phyloP scores from a whole-genome alignment of 352 stramenopile species.

The Peronospora belbahrii region DNA sequence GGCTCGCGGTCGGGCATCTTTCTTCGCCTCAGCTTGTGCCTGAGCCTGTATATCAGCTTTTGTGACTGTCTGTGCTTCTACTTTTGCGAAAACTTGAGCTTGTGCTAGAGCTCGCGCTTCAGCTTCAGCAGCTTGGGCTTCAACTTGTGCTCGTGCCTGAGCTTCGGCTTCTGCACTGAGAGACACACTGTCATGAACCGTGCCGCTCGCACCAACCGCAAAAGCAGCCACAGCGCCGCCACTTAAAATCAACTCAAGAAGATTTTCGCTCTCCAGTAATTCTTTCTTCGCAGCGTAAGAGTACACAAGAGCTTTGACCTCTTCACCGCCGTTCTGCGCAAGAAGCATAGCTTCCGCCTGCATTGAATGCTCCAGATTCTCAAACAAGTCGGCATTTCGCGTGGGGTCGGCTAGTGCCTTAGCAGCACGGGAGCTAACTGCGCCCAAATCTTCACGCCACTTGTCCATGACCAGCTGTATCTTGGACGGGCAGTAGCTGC shows the following conservation, averaged over 20 bases:
- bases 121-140: slow-evolving; percentile 25
- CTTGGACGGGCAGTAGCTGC: slow-evolving; percentile 95
- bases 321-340: slow-evolving; percentile 60
- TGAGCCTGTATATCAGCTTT: slow-evolving; percentile 22
- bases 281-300: slow-evolving; percentile 76
- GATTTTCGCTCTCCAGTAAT: slow-evolving; percentile 55
- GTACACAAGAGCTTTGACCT: slow-evolving; percentile 28
- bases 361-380: slow-evolving; percentile 91
- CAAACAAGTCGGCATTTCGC: slow-evolving; percentile 92
- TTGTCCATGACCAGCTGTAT: slow-evolving; percentile 92
- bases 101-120: slow-evolving; percentile 24
- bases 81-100: slow-evolving; percentile 17
- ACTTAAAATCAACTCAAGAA: slow-evolving; percentile 43
- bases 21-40: slow-evolving; percentile 21
- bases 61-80: slow-evolving; percentile 18
- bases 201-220: slow-evolving; percentile 4
- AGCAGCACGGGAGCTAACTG: slow-evolving; percentile 85
- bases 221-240: slow-evolving; percentile 11
- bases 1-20: background rate
- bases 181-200: slow-evolving; percentile 11
- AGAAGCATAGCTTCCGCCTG: slow-evolving; percentile 92
- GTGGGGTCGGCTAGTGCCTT: slow-evolving; percentile 91
- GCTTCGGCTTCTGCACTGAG: slow-evolving; percentile 18
- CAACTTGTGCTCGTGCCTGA: slow-evolving; percentile 15
- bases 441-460: slow-evolving; percentile 92